Conservation (phyloP, 2,329 filamentous ascomycete genomes). For the Plenodomus biglobosus region DNA sequence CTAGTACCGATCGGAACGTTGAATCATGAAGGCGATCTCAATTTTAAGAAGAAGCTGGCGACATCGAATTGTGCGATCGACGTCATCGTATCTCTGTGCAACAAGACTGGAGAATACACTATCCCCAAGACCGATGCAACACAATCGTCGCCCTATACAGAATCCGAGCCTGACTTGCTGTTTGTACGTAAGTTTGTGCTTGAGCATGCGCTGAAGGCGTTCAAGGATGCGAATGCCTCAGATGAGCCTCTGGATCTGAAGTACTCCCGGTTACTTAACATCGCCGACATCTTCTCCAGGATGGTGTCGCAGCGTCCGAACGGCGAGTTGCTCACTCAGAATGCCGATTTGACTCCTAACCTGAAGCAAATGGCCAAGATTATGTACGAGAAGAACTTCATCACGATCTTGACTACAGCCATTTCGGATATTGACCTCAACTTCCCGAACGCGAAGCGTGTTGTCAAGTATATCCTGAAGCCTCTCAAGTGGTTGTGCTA, state of each 20-base stretch:
- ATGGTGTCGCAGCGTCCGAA: constrained; percentile 69
- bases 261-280: constrained; percentile 81
- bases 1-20: constrained; percentile 67
- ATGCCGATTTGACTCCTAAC: constrained; percentile 52
- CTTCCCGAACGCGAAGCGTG: constrained; percentile 87
- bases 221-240: constrained; percentile 81
- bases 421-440: constrained; percentile 96
- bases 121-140: constrained; percentile 51
- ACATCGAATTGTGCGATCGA: constrained; percentile 85
- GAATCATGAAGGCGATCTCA: constrained; percentile 71
- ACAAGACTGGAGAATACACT: constrained; percentile 79
- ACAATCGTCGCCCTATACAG: constrained; percentile 51
- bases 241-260: constrained; percentile 80
- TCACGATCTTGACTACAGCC: constrained; percentile 82
- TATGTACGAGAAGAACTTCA: constrained; percentile 98
- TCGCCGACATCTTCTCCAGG: constrained; percentile 89
- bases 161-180: constrained; percentile 79
- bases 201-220: constrained; percentile 88
- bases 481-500: constrained; percentile 85
- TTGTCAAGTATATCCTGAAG: constrained; percentile 93
- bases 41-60: constrained; percentile 79
- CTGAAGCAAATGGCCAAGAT: constrained; percentile 85
- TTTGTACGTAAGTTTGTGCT: constrained; percentile 95
- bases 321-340: constrained; percentile 42
- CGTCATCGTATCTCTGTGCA: constrained; percentile 81